phyloP scores from a whole-genome alignment of 2,329 filamentous ascomycete genomes.

The Knoxdaviesia proteae region DNA sequence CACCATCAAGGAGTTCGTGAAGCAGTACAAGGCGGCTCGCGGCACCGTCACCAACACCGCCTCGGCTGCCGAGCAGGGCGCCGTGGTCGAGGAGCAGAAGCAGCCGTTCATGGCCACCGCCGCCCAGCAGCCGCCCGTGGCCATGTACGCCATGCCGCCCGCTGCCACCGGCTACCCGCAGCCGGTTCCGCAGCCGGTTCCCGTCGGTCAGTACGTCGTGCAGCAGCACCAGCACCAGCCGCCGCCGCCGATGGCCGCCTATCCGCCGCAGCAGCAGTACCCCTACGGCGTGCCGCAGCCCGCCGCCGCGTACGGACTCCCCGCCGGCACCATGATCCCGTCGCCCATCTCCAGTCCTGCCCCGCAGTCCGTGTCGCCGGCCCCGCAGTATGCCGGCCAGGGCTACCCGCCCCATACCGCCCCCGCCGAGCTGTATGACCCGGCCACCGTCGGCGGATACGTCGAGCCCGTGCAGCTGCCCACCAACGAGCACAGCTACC shows the following conservation, averaged over 20 bases:
- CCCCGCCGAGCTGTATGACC: no score
- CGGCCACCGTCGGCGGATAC: no score
- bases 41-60: conserved; percentile 3
- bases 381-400: no score
- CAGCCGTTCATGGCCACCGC: conserved; percentile 2
- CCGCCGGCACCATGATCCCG: no score
- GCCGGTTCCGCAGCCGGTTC: not conserved
- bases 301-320: not conserved
- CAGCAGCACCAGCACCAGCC: not conserved
- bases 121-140: not conserved
- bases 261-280: conserved; percentile 20
- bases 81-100: conserved; percentile 13
- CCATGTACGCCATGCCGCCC: not conserved
- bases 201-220: conserved; percentile 7
- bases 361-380: no score
- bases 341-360: no score
- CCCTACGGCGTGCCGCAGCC: not conserved
- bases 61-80: conserved; percentile 7
- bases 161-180: not conserved
- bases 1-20: conserved; percentile 14
- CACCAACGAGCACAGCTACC: no score
- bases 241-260: not conserved
- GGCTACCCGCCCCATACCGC: no score
- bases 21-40: conserved; percentile 15
- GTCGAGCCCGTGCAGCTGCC: no score